Base-by-base conservation (phyloP, 208 protist genomes). In the Trichomonas tenax region DNA sequence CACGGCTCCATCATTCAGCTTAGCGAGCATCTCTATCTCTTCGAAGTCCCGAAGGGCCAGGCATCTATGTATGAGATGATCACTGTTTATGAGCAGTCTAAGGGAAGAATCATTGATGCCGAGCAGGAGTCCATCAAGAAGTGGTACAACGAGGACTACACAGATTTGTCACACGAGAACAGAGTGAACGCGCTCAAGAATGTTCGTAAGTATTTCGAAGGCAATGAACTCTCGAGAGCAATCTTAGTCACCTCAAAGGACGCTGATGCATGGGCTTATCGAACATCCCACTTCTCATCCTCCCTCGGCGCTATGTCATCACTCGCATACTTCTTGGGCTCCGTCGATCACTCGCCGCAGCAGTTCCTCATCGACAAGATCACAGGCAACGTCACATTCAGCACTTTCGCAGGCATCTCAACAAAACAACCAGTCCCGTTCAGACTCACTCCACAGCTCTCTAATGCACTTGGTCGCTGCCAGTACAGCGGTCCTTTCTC, bases 51-150 rank as follows among this genome's bases (percentile, higher is more conserved):
- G 4, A 93, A 93, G 31, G 44, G 44, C 34, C 86, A 93, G 31
- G 44, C 45, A 15, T 58, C 86, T 21, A 93, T 93, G 86, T 93
- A 93, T 26, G 86, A 93, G 31, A 93, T 93, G 86, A 93, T 93
- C n/a, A 48, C 44, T 38, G 86, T 93, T 26, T 93, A 51, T 15
- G 40, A 93, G 36, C 86, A 93, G 46, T 38, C 23, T 0, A 93
- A 93, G 31, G 40, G 44, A 10, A 26, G 40, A 34, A 51, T 93
- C 15, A 26, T 51, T 4, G 86, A 93, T 17, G 86, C 86, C 1
- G 86, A 93, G n/a, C 86, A 93, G 36, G 26, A 36, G 4, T 41
- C 86, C 1, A 17, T 93, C 11, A 34, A 44, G 26, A 44, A 17
- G 14, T 51, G 40, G 44, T 34, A 48, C 11, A 41, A 48, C 26